Base-by-base conservation (phyloP, 2,329 filamentous ascomycete genomes). In the Neodidymelliopsis sp. region DNA sequence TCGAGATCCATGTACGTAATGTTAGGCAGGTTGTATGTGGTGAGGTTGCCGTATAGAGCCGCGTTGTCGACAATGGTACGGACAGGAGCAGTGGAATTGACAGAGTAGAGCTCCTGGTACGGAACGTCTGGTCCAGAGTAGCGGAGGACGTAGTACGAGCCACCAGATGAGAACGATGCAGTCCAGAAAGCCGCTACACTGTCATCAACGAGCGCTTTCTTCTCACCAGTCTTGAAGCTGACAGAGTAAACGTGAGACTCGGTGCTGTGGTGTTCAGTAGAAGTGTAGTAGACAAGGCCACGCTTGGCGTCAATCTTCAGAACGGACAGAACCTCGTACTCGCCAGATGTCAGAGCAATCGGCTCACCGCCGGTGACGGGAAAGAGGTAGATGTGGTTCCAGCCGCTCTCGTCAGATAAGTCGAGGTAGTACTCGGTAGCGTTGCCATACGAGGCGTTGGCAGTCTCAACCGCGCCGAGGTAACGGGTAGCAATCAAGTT, bases 171-270 rank as follows among this genome's bases (percentile, higher is more conserved):
- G 71, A 89, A 89, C 1, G 84, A 86, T 0, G 85, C 86, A 4
- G 77, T 77, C 80, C 83, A 89, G 60, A 79, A 81, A 0, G 79
- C 86, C 0, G 84, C 71, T 0, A 81, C 74, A 0, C 72, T 77
- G 43, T 86, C 82, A 42, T 89, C 82, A 4, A 88, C 86, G 0
- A 89, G 79, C 0, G 85, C 71, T 6, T 77, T 84, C 33, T 82
- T 80, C 54, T 81, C 72, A 8, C 76, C 73, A 0, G 77, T 81
- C 4, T 74, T 72, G 59, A 83, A 85, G 0, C 81, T 85, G 9
- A 89, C 82, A 2, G 82, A 86, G 74, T 87, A 89, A 4, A 89
- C 60, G 57, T 89, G 86, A 2, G 83, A 79, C 64, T 89, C 85
- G 0, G 85, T 88, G 51, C 81, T 84, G 73, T 89, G 84, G 31